phyloP scores from a whole-genome alignment of 495 filamentous ascomycete species.

The Recurvomyces mirabilis region DNA sequence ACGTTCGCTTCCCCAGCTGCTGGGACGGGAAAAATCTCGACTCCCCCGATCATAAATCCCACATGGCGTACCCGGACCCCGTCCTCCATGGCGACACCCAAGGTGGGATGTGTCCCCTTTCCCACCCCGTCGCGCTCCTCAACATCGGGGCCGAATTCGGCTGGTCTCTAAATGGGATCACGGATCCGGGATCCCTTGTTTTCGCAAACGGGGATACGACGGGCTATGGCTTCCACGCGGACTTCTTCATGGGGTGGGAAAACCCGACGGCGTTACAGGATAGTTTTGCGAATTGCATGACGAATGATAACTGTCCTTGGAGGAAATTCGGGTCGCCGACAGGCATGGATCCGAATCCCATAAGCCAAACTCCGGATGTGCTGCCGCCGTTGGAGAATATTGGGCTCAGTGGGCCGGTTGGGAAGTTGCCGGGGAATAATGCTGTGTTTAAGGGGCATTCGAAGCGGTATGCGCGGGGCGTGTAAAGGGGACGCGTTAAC shows the following conservation, averaged over 20 bases:
- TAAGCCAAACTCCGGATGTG: neutral
- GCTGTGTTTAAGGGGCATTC: neutral
- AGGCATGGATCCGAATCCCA: neutral
- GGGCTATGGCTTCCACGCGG: slow-evolving; percentile 47
- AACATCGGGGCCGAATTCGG: slow-evolving; percentile 59
- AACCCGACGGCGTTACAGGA: neutral
- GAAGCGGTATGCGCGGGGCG: too few relatives aligned
- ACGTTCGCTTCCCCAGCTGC: slow-evolving; percentile 45
- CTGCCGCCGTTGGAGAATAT: neutral
- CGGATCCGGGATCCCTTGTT: slow-evolving; percentile 51
- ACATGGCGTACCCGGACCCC: slow-evolving; percentile 43
- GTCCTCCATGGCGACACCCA: slow-evolving; percentile 30
- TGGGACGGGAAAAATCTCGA: slow-evolving; percentile 34
- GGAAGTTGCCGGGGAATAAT: neutral
- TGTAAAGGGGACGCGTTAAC: too few relatives aligned
- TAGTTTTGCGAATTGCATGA: slow-evolving; percentile 1
- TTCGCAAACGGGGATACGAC: slow-evolving; percentile 41
- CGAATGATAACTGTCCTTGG: slow-evolving; percentile 1
- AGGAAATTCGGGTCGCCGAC: neutral
- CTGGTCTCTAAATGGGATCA: slow-evolving; percentile 50
- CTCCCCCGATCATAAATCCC: slow-evolving; percentile 45
- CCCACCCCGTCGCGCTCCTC: slow-evolving; percentile 49
- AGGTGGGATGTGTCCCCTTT: slow-evolving; percentile 39
- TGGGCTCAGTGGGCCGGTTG: neutral
- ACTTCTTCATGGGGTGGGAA: slow-evolving; percentile 67